phyloP scores from a whole-genome alignment of 805 yeast species.

The Ogataea wickerhamii region DNA sequence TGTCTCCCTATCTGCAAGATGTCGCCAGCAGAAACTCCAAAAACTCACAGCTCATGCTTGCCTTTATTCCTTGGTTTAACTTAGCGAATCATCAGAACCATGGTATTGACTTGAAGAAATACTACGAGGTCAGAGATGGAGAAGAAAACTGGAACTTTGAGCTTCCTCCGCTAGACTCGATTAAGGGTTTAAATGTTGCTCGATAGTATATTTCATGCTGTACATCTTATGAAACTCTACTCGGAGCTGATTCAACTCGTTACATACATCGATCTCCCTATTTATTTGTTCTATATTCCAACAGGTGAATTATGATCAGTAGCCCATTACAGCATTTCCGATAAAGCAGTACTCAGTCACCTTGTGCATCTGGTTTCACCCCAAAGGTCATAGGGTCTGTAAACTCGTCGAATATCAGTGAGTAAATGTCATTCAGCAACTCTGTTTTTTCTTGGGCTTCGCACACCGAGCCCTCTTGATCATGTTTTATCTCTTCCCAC shows the following conservation, averaged over 20 bases:
- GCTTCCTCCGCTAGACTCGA: constrained; percentile 45
- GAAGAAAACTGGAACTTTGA: constrained; percentile 54
- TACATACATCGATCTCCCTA: not conserved
- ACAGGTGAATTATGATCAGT: too few relatives aligned
- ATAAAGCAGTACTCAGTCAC: too few relatives aligned
- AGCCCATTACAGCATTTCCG: too few relatives aligned
- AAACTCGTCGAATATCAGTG: constrained; percentile 43
- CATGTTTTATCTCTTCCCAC: constrained; percentile 2
- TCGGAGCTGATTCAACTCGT: too few relatives aligned
- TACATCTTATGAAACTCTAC: too few relatives aligned
- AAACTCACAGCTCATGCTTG: constrained; percentile 56
- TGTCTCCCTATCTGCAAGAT: constrained; percentile 68
- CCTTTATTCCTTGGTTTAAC: constrained; percentile 79
- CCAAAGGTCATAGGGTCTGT: constrained; percentile 36
- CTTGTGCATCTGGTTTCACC: constrained; percentile 13
- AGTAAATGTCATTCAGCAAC: constrained; percentile 40
- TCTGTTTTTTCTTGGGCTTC: constrained; percentile 23
- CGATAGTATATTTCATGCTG: too few relatives aligned
- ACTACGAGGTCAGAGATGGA: constrained; percentile 53
- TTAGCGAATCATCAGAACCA: constrained; percentile 77
- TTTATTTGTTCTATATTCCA: not conserved
- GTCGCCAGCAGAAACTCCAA: constrained; percentile 76
- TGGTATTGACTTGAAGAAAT: constrained; percentile 65
- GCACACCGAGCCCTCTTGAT: constrained; percentile 1
- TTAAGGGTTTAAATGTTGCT: constrained; percentile 30